Percentiles rank a stretch among this genome's conserved stretches.
These are phyloP conservation scores for Hordeum pubiflorum DNA, from an alignment of 202 grass and related monocot species.

Conservation along the genomic window DNA sequence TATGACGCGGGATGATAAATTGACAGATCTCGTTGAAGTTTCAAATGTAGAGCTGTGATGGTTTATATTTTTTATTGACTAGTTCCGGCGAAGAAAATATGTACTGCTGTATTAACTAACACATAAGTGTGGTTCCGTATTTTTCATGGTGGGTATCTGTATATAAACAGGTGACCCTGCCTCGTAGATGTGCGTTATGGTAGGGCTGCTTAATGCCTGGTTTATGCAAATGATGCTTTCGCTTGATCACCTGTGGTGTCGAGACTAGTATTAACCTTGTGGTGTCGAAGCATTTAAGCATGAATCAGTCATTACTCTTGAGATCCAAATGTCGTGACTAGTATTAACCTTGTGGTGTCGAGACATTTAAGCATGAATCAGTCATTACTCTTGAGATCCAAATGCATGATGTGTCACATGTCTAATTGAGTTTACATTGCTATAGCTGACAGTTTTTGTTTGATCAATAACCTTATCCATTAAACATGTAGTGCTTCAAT, in stretches of 20 bases:
- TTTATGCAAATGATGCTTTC: background rate
- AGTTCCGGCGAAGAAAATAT: background rate
- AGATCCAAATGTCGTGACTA: background rate
- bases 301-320: background rate
- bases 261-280: background rate
- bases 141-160: background rate
- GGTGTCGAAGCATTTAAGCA: background rate
- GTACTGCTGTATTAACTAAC: background rate
- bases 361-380: background rate
- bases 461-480: background rate
- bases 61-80: background rate
- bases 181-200: background rate
- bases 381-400: background rate
- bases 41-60: background rate
- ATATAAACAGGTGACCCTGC: background rate
- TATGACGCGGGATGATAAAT: background rate
- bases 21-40: background rate
- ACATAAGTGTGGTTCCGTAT: background rate
- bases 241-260: background rate
- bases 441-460: background rate
- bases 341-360: background rate
- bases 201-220: background rate
- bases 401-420: slow-evolving; percentile 2
- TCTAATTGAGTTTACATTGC: background rate
- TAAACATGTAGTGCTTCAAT: background rate